Percentiles rank a stretch among this genome's conserved stretches.
Evolutionary conservation across 805 yeast genomes (phyloP).

Genomic region (Saccharomycopsis olivae): DNA sequence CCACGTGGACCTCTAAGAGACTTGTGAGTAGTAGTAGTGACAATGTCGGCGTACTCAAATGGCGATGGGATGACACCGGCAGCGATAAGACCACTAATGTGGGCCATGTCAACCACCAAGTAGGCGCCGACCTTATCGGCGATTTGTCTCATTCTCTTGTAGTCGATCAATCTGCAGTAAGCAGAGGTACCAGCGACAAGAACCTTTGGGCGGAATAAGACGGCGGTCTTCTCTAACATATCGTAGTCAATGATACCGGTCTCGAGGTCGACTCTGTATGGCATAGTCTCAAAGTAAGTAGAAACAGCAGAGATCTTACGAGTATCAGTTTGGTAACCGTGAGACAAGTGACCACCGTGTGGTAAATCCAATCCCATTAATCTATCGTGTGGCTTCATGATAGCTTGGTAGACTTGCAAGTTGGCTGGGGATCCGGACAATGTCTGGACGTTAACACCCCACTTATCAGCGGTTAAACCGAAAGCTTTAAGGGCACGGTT

Average conservation of each 20-base stretch:
- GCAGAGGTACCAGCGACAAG: conserved; percentile 97
- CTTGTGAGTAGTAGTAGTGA: conserved; percentile 96
- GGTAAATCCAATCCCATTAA: conserved; percentile 97
- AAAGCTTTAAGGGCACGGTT: conserved; percentile 84
- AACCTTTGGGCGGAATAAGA: conserved; percentile 86
- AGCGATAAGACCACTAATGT: conserved; percentile 90
- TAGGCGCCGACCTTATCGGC: conserved; percentile 93
- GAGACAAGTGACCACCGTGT: conserved; percentile 96
- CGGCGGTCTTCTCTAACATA: conserved; percentile 68
- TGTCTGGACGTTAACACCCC: conserved; percentile 98
- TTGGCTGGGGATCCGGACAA: conserved; percentile 96
- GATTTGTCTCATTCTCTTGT: conserved; percentile 79
- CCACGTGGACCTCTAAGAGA: conserved; percentile 99
- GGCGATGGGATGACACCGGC: conserved; percentile 90
- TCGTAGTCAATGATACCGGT: conserved; percentile 94
- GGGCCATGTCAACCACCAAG: conserved; percentile 93
- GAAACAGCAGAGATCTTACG: conserved; percentile 88
- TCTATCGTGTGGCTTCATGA: conserved; percentile 83
- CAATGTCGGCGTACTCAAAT: conserved; percentile 87
- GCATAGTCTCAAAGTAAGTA: conserved; percentile 95
- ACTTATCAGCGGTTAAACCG: conserved; percentile 58
- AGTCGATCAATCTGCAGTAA: conserved; percentile 83
- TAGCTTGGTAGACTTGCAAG: conserved; percentile 81
- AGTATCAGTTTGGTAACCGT: conserved; percentile 88
- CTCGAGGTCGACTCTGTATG: conserved; percentile 75